Conservation (phyloP, 2,329 filamentous ascomycete species). For the Talaromyces funiculosus region DNA sequence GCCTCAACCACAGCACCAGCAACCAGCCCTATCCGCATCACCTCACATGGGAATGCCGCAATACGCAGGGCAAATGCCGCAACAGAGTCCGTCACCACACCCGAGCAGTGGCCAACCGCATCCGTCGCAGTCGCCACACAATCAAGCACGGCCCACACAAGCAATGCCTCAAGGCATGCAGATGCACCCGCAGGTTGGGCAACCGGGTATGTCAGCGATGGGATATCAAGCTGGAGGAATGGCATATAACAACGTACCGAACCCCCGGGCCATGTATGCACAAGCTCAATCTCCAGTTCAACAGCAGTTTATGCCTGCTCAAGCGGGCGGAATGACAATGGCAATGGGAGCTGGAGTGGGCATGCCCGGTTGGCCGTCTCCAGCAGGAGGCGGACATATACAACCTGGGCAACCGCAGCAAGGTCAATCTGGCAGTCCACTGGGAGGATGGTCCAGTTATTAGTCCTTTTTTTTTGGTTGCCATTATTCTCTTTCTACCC, state of each 20-base stretch:
- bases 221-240: conserved; percentile 28
- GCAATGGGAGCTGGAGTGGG: conserved; percentile 30
- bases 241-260: conserved; percentile 29
- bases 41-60: conserved; percentile 38
- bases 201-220: conserved; percentile 34
- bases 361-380: conserved; percentile 34
- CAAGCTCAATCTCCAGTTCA: conserved; percentile 31
- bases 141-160: conserved; percentile 31
- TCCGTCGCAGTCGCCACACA: conserved; percentile 40
- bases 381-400: conserved; percentile 28
- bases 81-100: conserved; percentile 14
- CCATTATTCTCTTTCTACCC: neutral
- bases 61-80: conserved; percentile 33
- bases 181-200: conserved; percentile 31
- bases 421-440: conserved; percentile 33
- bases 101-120: conserved; percentile 32
- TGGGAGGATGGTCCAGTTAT: conserved; percentile 36
- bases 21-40: conserved; percentile 21
- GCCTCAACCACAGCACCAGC: conserved; percentile 59
- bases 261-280: conserved; percentile 33
- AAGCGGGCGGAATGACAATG: conserved; percentile 33
- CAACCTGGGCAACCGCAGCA: conserved; percentile 35
- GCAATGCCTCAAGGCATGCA: conserved; percentile 35
- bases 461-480: conserved; percentile 15
- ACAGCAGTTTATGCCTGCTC: conserved; percentile 30